Conservation (phyloP, 2,329 filamentous ascomycete species). For the Clarireedia paspali region DNA sequence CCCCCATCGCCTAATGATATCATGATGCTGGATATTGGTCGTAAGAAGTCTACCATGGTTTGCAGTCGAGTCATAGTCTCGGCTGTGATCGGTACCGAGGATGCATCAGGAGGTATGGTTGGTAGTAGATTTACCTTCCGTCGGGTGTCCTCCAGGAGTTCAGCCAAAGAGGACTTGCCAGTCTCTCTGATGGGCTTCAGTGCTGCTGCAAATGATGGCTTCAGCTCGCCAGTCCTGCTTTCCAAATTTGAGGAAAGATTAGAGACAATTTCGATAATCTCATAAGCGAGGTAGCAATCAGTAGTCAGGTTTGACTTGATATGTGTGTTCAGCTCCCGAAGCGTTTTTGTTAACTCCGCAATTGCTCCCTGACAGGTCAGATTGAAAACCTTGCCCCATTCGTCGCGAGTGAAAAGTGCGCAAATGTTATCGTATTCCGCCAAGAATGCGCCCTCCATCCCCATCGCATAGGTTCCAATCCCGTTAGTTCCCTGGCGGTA, state of each 20-base stretch:
- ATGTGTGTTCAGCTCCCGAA: conserved; percentile 83
- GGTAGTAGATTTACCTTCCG: conserved; percentile 59
- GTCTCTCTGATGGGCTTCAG: conserved; percentile 88
- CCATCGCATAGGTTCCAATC: conserved; percentile 80
- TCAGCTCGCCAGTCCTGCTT: conserved; percentile 75
- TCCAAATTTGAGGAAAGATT: conserved; percentile 73
- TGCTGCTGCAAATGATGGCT: conserved; percentile 72
- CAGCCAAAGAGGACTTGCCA: conserved; percentile 75
- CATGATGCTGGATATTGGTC: conserved; percentile 82
- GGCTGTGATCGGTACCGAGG: conserved; percentile 66
- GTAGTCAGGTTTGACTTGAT: conserved; percentile 80
- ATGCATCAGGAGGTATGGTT: conserved; percentile 68
- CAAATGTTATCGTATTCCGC: conserved; percentile 90
- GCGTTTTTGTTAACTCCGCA: conserved; percentile 73
- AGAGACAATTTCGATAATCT: conserved; percentile 86
- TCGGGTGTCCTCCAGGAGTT: conserved; percentile 77
- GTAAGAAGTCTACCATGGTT: conserved; percentile 78
- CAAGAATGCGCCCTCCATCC: conserved; percentile 77
- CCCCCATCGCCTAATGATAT: conserved; percentile 88
- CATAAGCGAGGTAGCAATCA: conserved; percentile 91
- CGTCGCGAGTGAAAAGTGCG: conserved; percentile 75
- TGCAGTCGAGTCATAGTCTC: conserved; percentile 84
- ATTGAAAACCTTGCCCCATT: conserved; percentile 74
- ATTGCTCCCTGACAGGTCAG: conserved; percentile 72
- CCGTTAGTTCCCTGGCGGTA: conserved; percentile 87